phyloP scores from a whole-genome alignment of 2,329 filamentous ascomycete species.

The Coniochaeta sp. region DNA sequence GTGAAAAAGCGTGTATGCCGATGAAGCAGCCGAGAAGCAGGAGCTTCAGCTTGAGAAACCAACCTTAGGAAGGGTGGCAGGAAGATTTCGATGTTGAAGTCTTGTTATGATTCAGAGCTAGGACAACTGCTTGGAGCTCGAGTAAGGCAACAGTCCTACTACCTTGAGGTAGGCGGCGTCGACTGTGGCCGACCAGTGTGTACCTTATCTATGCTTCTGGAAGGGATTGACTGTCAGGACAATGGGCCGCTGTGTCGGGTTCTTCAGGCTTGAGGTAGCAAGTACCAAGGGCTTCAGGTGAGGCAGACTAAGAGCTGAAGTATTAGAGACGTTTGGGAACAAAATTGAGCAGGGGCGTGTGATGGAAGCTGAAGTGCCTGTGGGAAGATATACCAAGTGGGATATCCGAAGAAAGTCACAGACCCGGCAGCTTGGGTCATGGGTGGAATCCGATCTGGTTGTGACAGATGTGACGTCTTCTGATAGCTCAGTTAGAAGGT shows the following conservation, averaged over 20 bases:
- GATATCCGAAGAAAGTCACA: neutral
- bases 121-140: neutral
- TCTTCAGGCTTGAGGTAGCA: neutral
- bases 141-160: neutral
- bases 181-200: neutral
- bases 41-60: neutral
- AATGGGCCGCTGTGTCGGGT: neutral
- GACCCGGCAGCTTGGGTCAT: neutral
- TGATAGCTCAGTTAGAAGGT: neutral
- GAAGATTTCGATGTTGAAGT: neutral
- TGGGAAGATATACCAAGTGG: neutral
- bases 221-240: neutral
- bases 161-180: too few relatives aligned
- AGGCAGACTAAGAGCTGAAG: neutral
- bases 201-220: neutral
- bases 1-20: neutral
- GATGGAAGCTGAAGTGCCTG: neutral
- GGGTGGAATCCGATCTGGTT: neutral
- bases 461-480: neutral
- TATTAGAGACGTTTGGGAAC: neutral
- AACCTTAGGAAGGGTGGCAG: neutral
- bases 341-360: neutral
- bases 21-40: neutral
- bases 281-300: neutral
- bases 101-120: neutral